Evolutionary conservation across 129 eudicot genomes (phyloP).

Genomic region (Saussurea involucrata): DNA sequence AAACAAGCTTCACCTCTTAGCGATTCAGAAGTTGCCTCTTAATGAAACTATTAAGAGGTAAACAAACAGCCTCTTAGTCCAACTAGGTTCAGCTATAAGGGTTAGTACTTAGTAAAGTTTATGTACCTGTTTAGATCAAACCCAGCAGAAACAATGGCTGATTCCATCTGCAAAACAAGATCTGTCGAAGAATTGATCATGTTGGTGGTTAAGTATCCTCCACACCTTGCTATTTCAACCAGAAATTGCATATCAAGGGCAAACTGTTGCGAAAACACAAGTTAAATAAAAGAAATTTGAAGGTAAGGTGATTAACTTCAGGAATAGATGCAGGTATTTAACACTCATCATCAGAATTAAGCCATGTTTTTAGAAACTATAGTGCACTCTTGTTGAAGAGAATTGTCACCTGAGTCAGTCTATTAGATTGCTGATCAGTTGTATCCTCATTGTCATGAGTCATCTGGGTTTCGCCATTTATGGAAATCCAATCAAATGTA

Average conservation of each 20-base stretch:
- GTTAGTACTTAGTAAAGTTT: background rate
- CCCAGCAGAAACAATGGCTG: slow-evolving; percentile 36
- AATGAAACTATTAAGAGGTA: too few relatives aligned
- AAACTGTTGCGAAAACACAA: slow-evolving; percentile 32
- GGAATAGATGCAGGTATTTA: background rate
- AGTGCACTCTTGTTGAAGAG: background rate
- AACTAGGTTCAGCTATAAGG: background rate
- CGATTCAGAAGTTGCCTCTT: too few relatives aligned
- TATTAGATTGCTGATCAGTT: slow-evolving; percentile 26
- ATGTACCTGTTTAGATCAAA: slow-evolving; percentile 48
- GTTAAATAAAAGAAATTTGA: background rate
- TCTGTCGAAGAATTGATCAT: slow-evolving; percentile 27
- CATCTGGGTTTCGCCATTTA: slow-evolving; percentile 26
- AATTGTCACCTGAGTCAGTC: slow-evolving; percentile 53
- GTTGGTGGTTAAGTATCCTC: slow-evolving; percentile 49
- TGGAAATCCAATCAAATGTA: slow-evolving; percentile 41
- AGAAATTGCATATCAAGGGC: slow-evolving; percentile 56
- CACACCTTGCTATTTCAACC: slow-evolving; percentile 67
- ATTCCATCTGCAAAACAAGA: slow-evolving; percentile 41
- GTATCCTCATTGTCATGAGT: slow-evolving; percentile 11
- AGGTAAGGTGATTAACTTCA: background rate
- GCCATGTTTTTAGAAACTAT: background rate
- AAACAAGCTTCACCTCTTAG: too few relatives aligned
- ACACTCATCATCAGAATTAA: background rate
- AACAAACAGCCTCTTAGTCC: too few relatives aligned